Evolutionary conservation across 176 grass and related monocot species (phyloP), one percentile per base, ranked within the genome.

Genomic region (Eleusine indica): DNA sequence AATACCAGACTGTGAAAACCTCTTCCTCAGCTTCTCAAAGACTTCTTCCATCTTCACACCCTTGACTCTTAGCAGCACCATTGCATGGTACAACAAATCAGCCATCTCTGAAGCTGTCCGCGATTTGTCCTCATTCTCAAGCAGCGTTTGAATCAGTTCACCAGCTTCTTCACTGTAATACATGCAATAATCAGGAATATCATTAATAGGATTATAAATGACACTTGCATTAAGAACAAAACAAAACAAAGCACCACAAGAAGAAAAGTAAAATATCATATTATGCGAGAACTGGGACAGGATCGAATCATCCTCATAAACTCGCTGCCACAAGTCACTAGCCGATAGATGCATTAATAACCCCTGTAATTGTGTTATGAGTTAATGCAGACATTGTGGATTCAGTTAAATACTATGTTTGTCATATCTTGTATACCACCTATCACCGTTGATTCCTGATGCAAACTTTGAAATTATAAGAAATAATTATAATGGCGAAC

Each of bases 41-140:
- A 93, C 94, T 44, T 91, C 86, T 39, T 93, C 91, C 80, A 96
- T 91, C 74, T 86, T 86, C 21, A 91, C 94, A 71, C 82, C 88
- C 70, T 87, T 93, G 46, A 90, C 25, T 0, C 78, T 89, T 12
- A 96, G 84, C 71, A 98, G 84, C 66, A 98, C 95, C 95, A 98
- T 98, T 4, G 89, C 77, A 43, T 98, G 95, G 82, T 95, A 98
- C 53, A 98, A 56, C 53, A 98, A 32, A 91, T 98, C 95, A 7
- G 82, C 90, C 95, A 98, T 98, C 88, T 98, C 95, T 61, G 57
- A 61, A 61, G 21, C 57, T 61, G 57, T 3, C 21, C 57, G 21
- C 1, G 8, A 22, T 25, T 79, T 85, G 17, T 93, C 95, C 84
- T 97, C 95, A 1, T 93, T 89, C 35, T 91, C 86, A 19, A 94